Conservation (phyloP, 2,329 filamentous ascomycete genomes). For the Arachnomyces sp. region DNA sequence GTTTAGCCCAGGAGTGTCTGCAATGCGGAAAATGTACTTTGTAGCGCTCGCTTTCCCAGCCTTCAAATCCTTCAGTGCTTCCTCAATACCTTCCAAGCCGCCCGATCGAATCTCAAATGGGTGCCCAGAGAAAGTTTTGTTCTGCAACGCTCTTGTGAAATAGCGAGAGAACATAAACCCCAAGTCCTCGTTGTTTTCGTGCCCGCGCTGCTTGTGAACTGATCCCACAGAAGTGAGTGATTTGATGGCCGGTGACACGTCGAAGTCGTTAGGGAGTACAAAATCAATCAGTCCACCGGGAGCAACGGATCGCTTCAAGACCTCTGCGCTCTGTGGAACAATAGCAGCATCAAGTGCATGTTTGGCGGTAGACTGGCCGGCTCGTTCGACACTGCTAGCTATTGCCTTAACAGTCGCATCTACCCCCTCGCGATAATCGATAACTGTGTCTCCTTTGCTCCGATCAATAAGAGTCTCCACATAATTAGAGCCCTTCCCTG, state of each 20-base stretch:
- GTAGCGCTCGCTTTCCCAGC: constrained; percentile 54
- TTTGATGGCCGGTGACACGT: constrained; percentile 15
- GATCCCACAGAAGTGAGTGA: constrained; percentile 31
- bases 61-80: constrained; percentile 48
- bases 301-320: constrained; percentile 40
- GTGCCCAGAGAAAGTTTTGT: constrained; percentile 46
- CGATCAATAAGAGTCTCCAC: constrained; percentile 48
- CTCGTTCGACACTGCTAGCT: constrained; percentile 18
- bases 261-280: constrained; percentile 40
- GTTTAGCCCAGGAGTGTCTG: constrained; percentile 33
- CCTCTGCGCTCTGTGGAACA: constrained; percentile 43
- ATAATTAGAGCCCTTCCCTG: constrained; percentile 45
- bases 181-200: constrained; percentile 25
- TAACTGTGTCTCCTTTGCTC: constrained; percentile 48
- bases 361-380: constrained; percentile 26
- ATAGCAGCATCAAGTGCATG: constrained; percentile 54
- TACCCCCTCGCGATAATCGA: constrained; percentile 55
- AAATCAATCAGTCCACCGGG: constrained; percentile 31
- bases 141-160: constrained; percentile 38
- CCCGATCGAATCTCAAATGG: constrained; percentile 45
- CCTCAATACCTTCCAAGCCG: constrained; percentile 42
- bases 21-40: constrained; percentile 57
- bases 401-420: constrained; percentile 44
- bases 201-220: constrained; percentile 16
- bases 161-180: constrained; percentile 34